A percentile compares a stretch with the other conserved stretches of the same genome.
phyloP scores from a whole-genome alignment of 2,329 filamentous ascomycete species.

The Fusarium sp. region DNA sequence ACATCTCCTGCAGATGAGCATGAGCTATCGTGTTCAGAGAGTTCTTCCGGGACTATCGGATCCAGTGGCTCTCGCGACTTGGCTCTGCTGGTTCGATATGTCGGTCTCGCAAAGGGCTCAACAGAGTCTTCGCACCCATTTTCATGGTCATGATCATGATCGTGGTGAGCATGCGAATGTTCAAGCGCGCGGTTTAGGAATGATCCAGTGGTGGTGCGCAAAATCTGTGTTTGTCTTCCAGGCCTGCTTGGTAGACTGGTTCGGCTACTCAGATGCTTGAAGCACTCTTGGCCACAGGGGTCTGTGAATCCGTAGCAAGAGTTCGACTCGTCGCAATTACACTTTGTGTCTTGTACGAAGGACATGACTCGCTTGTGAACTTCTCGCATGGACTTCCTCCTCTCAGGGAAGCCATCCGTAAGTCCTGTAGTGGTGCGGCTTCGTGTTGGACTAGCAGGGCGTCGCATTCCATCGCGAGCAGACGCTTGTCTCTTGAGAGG shows the following conservation, averaged over 20 bases:
- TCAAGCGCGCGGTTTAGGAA: slow-evolving; percentile 48
- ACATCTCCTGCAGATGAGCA: slow-evolving; percentile 50
- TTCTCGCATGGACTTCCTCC: slow-evolving; percentile 65
- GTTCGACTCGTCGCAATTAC: slow-evolving; percentile 70
- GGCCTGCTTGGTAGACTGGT: slow-evolving; percentile 46
- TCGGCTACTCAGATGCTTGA: slow-evolving; percentile 65
- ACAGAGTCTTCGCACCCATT: slow-evolving; percentile 33
- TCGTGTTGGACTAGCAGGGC: slow-evolving; percentile 43
- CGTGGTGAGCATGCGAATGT: slow-evolving; percentile 37
- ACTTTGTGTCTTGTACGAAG: slow-evolving; percentile 73
- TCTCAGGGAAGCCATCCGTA: slow-evolving; percentile 48
- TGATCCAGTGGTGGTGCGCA: slow-evolving; percentile 58
- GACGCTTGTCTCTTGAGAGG: slow-evolving; percentile 47
- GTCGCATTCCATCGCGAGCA: slow-evolving; percentile 48
- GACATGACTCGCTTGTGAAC: slow-evolving; percentile 70
- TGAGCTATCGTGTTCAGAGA: slow-evolving; percentile 41
- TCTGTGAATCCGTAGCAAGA: slow-evolving; percentile 74
- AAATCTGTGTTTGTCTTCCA: slow-evolving; percentile 50
- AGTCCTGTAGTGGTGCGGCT: slow-evolving; percentile 46
- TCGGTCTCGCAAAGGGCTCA: slow-evolving; percentile 49
- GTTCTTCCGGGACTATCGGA: slow-evolving; percentile 38
- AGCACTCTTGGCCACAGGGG: slow-evolving; percentile 74
- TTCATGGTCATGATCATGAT: slow-evolving; percentile 43
- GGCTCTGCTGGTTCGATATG: slow-evolving; percentile 53
- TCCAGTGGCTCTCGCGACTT: slow-evolving; percentile 54